These are phyloP conservation scores for Rhodomyrtus psidioides DNA, from an alignment of 441 rosid genomes.

Conservation along the genomic window DNA sequence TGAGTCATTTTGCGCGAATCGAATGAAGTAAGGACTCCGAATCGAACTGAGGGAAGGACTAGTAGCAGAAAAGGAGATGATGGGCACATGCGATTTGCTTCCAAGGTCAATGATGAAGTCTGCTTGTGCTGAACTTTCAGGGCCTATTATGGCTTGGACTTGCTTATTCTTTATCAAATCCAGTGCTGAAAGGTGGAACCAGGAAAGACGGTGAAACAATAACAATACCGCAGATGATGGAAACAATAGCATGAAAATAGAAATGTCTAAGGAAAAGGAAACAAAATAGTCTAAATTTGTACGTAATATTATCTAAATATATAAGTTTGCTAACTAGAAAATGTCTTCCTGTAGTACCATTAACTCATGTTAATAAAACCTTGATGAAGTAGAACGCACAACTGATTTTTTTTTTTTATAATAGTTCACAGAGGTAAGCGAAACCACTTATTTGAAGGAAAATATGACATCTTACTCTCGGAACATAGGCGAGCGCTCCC, in stretches of 20 bases:
- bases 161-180: neutral
- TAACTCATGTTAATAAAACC: too few relatives aligned
- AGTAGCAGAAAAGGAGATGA: conserved; percentile 15
- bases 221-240: neutral
- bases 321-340: neutral
- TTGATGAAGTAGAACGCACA: too few relatives aligned
- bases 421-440: too few relatives aligned
- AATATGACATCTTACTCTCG: too few relatives aligned
- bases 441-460: too few relatives aligned
- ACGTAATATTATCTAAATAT: neutral
- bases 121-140: neutral
- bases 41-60: conserved; percentile 38
- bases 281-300: neutral
- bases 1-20: conserved; percentile 29
- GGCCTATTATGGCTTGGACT: neutral
- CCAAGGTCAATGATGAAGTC: neutral
- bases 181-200: neutral
- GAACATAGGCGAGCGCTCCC: too few relatives aligned
- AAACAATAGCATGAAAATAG: neutral
- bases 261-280: neutral
- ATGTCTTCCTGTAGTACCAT: too few relatives aligned
- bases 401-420: too few relatives aligned
- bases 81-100: neutral
- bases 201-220: neutral
- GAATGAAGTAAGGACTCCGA: conserved; percentile 41